These are phyloP conservation scores for Fomitopsis pinicola DNA, from an alignment of 1,284 basidiomycete genomes.

Conservation along the genomic window DNA sequence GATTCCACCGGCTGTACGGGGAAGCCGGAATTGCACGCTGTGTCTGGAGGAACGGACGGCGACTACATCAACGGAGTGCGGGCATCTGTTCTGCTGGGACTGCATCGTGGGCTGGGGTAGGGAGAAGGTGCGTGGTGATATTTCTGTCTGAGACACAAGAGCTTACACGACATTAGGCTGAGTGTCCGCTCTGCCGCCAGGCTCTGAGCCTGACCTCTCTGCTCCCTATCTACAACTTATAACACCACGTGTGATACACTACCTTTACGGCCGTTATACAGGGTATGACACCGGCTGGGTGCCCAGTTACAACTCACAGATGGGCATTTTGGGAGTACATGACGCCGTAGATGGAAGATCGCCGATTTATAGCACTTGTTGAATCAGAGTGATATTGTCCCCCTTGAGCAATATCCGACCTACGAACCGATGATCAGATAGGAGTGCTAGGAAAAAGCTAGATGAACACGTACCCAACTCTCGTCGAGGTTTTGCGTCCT, in stretches of 20 bases:
- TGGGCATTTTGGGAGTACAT: constrained; percentile 16
- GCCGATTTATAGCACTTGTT: constrained; percentile 48
- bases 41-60: constrained; percentile 82
- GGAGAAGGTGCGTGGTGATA: constrained; percentile 61
- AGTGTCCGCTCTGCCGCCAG: constrained; percentile 87
- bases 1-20: constrained; percentile 49
- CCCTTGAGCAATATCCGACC: constrained; percentile 93
- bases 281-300: background rate
- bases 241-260: constrained; percentile 12
- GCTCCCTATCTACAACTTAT: constrained; percentile 84
- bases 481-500: constrained; percentile 79
- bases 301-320: constrained; percentile 14
- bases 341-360: background rate
- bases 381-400: constrained; percentile 95
- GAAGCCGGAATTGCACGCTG: constrained; percentile 76
- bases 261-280: constrained; percentile 7
- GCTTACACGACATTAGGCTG: constrained; percentile 45
- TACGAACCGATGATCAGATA: constrained; percentile 26
- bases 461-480: constrained; percentile 56
- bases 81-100: constrained; percentile 92
- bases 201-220: constrained; percentile 68
- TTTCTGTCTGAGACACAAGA: background rate
- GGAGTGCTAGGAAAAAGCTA: background rate
- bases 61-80: constrained; percentile 88
- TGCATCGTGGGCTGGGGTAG: constrained; percentile 87